A percentile compares a stretch with the other conserved stretches of the same genome.
phyloP scores from a whole-genome alignment of 345 rosid genomes.

The Acer campestre region DNA sequence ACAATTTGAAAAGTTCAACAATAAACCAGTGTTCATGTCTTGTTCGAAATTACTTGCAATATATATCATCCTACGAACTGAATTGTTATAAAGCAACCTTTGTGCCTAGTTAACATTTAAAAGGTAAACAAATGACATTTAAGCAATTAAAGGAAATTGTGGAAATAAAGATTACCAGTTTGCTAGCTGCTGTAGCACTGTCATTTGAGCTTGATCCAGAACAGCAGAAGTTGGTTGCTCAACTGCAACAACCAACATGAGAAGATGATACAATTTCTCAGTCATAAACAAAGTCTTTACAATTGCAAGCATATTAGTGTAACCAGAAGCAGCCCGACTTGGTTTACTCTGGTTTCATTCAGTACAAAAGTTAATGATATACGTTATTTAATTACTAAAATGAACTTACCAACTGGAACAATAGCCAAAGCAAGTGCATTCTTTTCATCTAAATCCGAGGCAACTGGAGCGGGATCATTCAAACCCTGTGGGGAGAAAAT shows the following conservation, averaged over 20 bases:
- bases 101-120: not conserved
- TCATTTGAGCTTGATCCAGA: conserved; percentile 70
- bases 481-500: conserved; percentile 49
- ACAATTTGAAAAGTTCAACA: conserved; percentile 8
- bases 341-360: not conserved
- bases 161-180: conserved; percentile 53
- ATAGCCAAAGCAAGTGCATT: conserved; percentile 94
- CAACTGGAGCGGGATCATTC: conserved; percentile 72
- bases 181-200: conserved; percentile 63
- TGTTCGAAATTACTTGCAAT: not conserved
- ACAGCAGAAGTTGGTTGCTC: conserved; percentile 55
- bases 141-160: conserved; percentile 1
- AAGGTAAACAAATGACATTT: not conserved
- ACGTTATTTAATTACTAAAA: conserved; percentile 4
- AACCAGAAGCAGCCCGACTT: not conserved
- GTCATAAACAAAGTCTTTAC: not conserved
- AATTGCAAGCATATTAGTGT: not conserved
- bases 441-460: conserved; percentile 75
- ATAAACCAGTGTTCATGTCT: conserved; percentile 1
- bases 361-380: not conserved
- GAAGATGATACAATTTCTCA: conserved; percentile 7
- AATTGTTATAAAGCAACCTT: not conserved
- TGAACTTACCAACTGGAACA: conserved; percentile 73
- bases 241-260: conserved; percentile 45
- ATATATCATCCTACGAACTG: not conserved